phyloP scores from a whole-genome alignment of 2,329 filamentous ascomycete species.

The Ascochyta lentis region DNA sequence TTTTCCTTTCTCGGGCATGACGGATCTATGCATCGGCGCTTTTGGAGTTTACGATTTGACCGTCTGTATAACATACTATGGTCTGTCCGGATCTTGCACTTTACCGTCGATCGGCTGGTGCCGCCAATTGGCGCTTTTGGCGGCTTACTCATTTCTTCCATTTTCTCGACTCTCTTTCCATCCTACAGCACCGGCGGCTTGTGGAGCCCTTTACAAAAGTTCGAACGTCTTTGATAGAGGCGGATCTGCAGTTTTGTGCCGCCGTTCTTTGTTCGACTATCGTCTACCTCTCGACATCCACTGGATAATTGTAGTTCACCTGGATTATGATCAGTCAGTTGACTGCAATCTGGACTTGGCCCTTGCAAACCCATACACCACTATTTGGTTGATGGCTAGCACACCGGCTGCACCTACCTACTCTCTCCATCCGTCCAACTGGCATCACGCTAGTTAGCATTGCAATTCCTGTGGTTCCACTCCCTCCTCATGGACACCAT shows the following conservation, averaged over 20 bases:
- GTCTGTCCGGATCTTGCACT: slow-evolving; percentile 36
- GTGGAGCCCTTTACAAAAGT: slow-evolving; percentile 15
- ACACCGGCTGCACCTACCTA: neutral
- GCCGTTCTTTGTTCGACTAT: slow-evolving; percentile 13
- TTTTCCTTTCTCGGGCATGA: slow-evolving; percentile 37
- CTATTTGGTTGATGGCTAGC: neutral
- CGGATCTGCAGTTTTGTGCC: slow-evolving; percentile 2
- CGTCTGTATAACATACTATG: slow-evolving; percentile 49
- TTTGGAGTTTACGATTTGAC: slow-evolving; percentile 43
- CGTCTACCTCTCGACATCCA: slow-evolving; percentile 11
- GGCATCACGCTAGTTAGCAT: slow-evolving; percentile 1
- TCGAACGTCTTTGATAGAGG: slow-evolving; percentile 13
- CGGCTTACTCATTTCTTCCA: neutral
- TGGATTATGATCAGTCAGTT: neutral
- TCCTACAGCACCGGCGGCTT: slow-evolving; percentile 13
- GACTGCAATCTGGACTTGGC: neutral
- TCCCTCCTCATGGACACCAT: slow-evolving; percentile 13
- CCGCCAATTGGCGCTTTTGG: slow-evolving; percentile 22
- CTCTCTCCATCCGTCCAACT: slow-evolving; percentile 1
- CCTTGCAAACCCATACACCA: neutral
- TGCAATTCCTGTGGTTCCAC: slow-evolving; percentile 10
- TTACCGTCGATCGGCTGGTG: slow-evolving; percentile 37
- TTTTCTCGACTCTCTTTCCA: slow-evolving; percentile 6
- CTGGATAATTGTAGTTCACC: slow-evolving; percentile 17
- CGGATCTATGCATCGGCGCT: slow-evolving; percentile 45